A percentile compares a stretch with the other conserved stretches of the same genome.
Evolutionary conservation across 345 rosid species (phyloP).

Genomic region (Eucalyptus erythrocorys): DNA sequence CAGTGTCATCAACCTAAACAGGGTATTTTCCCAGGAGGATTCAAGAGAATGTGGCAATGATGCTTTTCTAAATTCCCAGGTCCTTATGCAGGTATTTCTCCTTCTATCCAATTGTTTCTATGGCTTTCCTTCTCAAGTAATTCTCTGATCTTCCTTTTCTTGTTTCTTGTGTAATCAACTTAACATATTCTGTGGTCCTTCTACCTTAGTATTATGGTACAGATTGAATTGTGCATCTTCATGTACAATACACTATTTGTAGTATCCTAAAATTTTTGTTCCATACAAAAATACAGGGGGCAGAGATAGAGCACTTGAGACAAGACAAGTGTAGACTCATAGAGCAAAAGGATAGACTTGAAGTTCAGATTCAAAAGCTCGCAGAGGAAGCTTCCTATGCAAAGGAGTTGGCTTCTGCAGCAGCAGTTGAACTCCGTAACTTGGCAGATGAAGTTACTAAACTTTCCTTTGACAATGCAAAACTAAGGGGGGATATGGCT

Average conservation of each 20-base stretch:
- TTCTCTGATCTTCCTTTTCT: neutral
- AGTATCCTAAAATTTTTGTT: neutral
- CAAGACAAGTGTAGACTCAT: slow-evolving; percentile 31
- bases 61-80: slow-evolving; percentile 20
- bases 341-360: slow-evolving; percentile 54
- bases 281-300: slow-evolving; percentile 19
- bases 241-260: neutral
- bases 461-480: slow-evolving; percentile 56
- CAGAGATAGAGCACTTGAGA: slow-evolving; percentile 45
- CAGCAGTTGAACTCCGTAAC: slow-evolving; percentile 54
- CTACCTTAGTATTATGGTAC: neutral
- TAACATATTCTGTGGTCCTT: neutral
- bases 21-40: slow-evolving; percentile 59
- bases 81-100: slow-evolving; percentile 29
- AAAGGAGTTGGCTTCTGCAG: slow-evolving; percentile 62
- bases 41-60: slow-evolving; percentile 29
- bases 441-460: slow-evolving; percentile 66
- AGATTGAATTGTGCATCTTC: neutral
- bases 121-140: neutral
- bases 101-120: neutral
- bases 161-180: neutral
- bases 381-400: slow-evolving; percentile 69
- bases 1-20: slow-evolving; percentile 47
- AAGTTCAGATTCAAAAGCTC: slow-evolving; percentile 32
- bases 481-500: slow-evolving; percentile 36